Evolutionary conservation across 768 basidiomycete species (phyloP).

Genomic region (Mycena venus): DNA sequence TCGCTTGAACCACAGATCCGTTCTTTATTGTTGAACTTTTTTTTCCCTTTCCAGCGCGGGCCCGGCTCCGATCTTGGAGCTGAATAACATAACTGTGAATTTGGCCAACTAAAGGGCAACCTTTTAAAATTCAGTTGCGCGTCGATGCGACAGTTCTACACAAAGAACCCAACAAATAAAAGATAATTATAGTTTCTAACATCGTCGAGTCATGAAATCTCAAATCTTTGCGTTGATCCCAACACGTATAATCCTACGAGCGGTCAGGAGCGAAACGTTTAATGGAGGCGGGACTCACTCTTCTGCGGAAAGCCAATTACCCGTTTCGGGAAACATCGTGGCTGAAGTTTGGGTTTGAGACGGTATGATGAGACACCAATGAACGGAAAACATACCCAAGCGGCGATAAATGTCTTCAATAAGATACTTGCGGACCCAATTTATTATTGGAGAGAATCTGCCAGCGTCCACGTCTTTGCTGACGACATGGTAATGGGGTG

Average conservation of each 20-base stretch:
- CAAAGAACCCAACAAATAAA: no score
- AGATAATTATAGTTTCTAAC: no score
- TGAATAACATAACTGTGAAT: slow-evolving; percentile 22
- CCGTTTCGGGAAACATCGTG: slow-evolving; percentile 75
- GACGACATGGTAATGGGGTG: slow-evolving; percentile 70
- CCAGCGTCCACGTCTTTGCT: slow-evolving; percentile 55
- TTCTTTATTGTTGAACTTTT: no score
- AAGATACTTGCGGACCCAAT: slow-evolving; percentile 62
- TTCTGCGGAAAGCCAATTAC: slow-evolving; percentile 69
- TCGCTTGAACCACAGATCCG: neutral
- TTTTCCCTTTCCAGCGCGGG: no score
- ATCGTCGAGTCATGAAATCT: no score
- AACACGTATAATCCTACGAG: slow-evolving; percentile 65
- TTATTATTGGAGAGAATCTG: slow-evolving; percentile 47
- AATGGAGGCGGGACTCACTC: slow-evolving; percentile 54
- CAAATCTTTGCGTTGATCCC: slow-evolving; percentile 69
- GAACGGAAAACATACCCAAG: slow-evolving; percentile 52
- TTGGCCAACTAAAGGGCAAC: neutral
- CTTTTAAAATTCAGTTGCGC: neutral
- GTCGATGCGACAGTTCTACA: no score
- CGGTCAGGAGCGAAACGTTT: neutral
- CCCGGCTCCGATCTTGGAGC: slow-evolving; percentile 7
- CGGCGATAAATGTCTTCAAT: slow-evolving; percentile 77
- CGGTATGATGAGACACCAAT: neutral
- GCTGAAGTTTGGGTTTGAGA: slow-evolving; percentile 44